These are phyloP conservation scores for Vigna hirtella DNA, from an alignment of 306 rosid species.

Conservation along the genomic window DNA sequence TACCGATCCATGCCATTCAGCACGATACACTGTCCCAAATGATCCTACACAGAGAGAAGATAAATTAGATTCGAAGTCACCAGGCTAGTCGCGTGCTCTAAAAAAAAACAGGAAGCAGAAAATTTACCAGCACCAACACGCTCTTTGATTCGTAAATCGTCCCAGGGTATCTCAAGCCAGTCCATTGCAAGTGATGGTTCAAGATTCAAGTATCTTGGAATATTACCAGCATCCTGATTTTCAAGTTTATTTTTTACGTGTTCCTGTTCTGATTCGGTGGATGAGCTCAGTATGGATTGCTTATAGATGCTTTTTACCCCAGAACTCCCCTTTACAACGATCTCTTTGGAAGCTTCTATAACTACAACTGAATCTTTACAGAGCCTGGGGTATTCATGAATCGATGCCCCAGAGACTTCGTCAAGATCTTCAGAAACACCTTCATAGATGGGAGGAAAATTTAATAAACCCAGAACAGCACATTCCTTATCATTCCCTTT, in stretches of 20 bases:
- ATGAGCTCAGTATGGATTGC: conserved; percentile 39
- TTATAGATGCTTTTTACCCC: conserved; percentile 43
- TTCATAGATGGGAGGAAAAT: conserved; percentile 51
- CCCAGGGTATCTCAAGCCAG: conserved; percentile 99
- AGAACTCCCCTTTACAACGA: conserved; percentile 52
- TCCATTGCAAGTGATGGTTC: conserved; percentile 99
- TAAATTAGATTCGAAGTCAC: conserved; percentile 28
- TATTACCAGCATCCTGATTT: conserved; percentile 53
- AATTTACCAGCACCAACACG: conserved; percentile 95
- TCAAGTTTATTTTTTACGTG: conserved; percentile 55
- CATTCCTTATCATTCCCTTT: conserved; percentile 46
- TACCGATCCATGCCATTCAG: conserved; percentile 99
- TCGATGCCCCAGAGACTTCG: conserved; percentile 48
- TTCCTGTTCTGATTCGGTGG: conserved; percentile 55
- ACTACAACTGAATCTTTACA: conserved; percentile 47
- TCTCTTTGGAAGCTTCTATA: conserved; percentile 54
- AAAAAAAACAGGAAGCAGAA: conserved; percentile 30
- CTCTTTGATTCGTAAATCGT: conserved; percentile 85
- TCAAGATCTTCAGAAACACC: conserved; percentile 54
- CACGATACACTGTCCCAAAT: conserved; percentile 95
- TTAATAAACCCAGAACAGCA: conserved; percentile 50
- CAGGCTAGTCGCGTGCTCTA: neutral
- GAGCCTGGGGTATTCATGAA: conserved; percentile 46
- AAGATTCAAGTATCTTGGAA: conserved; percentile 75
- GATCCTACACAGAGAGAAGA: conserved; percentile 69